Base-by-base conservation (phyloP, 108 stramenopile genomes). In the Skeletonema potamos region DNA sequence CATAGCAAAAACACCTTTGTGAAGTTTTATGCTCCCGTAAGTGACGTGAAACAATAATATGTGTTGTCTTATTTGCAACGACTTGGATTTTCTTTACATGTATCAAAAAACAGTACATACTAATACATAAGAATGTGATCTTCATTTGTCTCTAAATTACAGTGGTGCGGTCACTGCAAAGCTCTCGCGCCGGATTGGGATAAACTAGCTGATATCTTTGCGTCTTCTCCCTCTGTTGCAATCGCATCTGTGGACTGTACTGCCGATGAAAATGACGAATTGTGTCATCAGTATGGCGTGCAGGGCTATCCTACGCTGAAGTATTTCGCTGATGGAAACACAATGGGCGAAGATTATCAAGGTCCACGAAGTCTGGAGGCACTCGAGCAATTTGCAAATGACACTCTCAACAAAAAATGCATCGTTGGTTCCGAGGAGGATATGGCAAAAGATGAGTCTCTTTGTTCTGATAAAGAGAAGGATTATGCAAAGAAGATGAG, bases 181-280 rank as follows among this genome's bases (percentile, higher is more conserved):
- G 58, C 77, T 74, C 77, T 86, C 67, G 86, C 85, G 41, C 87
- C 87, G 0, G 83, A 77, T 43, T 91, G 90, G 90, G 87, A 91
- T 48, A 39, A 84, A 58, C 68, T 91, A 24, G 90, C 80, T 12
- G 84, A 77, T n/a, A 79, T 86, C 59, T 91, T 80, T 69, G 80
- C 87, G 60, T 73, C 70, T 46, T 91, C 90, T 10, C 82, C 86
- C 1, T 89, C 90, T 2, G 87, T 91, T 0, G 24, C 87, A 3
- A 89, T 91, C 62, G 90, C 76, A 18, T 88, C 86, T 27, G 90
- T 77, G 15, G 87, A 91, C 56, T 91, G 90, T 74, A 89, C 82
- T 8, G 24, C 86, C 6, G 85, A 59, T 2, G 51, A 58, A 8
- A 82, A 73, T 10, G 60, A 88, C 24, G 74, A 77, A n/a, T 41